These are phyloP conservation scores for Phaeotremella fagi DNA, from an alignment of 768 basidiomycete genomes.

Conservation along the genomic window DNA sequence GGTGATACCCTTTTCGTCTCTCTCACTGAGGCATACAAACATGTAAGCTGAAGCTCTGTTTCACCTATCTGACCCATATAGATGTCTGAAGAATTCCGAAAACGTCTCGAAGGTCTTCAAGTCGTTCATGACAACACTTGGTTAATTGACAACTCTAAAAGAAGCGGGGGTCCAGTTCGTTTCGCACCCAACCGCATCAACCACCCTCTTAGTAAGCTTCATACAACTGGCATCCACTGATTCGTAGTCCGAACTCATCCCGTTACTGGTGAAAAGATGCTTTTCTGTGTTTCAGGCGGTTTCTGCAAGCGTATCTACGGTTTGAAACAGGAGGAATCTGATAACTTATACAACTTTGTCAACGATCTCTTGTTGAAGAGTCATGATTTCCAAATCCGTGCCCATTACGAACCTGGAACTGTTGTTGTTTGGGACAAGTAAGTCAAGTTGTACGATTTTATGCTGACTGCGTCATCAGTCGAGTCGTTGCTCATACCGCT, in stretches of 20 bases:
- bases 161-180: slow-evolving; percentile 47
- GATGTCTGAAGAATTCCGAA: slow-evolving; percentile 59
- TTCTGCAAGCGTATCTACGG: not conserved
- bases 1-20: slow-evolving; percentile 60
- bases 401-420: not conserved
- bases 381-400: not conserved
- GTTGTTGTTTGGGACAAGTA: not conserved
- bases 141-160: slow-evolving; percentile 53
- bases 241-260: not conserved
- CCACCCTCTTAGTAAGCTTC: not conserved
- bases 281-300: not conserved
- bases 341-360: not conserved
- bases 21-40: slow-evolving; percentile 59
- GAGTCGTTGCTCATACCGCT: not conserved
- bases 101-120: slow-evolving; percentile 58
- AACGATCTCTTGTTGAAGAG: not conserved
- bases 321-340: not conserved
- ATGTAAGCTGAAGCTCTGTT: slow-evolving; percentile 2
- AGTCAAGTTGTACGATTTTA: not conserved
- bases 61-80: slow-evolving; percentile 22
- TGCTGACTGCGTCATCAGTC: not conserved
- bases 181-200: not conserved
- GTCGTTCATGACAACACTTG: slow-evolving; percentile 59
- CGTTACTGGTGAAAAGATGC: not conserved
- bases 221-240: not conserved